Base-by-base conservation (phyloP, 1,139 yeast genomes). In the Groenewaldozyma sp. region DNA sequence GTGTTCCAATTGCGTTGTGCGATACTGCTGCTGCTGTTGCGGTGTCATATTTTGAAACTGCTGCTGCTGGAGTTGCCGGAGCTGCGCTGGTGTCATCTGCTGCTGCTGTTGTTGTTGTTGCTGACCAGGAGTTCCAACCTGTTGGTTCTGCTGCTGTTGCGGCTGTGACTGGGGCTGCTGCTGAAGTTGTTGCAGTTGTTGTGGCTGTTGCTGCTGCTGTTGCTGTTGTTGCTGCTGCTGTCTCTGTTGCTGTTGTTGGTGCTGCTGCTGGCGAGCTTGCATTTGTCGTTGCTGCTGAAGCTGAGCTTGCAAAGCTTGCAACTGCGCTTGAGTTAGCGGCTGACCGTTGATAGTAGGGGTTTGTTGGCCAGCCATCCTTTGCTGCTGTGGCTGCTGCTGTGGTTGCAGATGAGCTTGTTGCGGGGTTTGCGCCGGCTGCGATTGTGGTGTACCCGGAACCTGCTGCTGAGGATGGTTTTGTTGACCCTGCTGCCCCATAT, bases 21-120 rank as follows among this genome's bases (percentile, higher is more conserved):
- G 45, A 45, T 49, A 47, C 42, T 44, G 46, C 42, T 49, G 53
- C 44, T 51, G 53, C 37, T 51, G 50, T 41, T 50, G 50, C 37
- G 53, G 56, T 37, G 50, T 45, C 47, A 52, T 44, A 36, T 43
- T 47, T 31, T 42, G 46, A 22, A 47, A 40, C 39, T 45, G 48
- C 34, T 39, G 35, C 34, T 40, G 45, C 31, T 40, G 40, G 33
- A 36, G 40, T 35, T 41, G 49, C 28, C 36, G 26, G 16, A 17
- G n/a, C 28, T 38, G 39, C 22, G 32, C 31, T 10, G 29, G 33
- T 5, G 31, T 34, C 16, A 21, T 36, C 34, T 40, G 45, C 26
- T 36, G 40, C 7, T 24, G 40, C 27, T 43, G 45, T 13, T 39
- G 31, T 33, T 40, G 43, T 4, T 36, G 35, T 28, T 44, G 45